A percentile compares a stretch with the other conserved stretches of the same genome.
phyloP scores from a whole-genome alignment of 495 filamentous ascomycete genomes.

The Penicillium diatomitis region DNA sequence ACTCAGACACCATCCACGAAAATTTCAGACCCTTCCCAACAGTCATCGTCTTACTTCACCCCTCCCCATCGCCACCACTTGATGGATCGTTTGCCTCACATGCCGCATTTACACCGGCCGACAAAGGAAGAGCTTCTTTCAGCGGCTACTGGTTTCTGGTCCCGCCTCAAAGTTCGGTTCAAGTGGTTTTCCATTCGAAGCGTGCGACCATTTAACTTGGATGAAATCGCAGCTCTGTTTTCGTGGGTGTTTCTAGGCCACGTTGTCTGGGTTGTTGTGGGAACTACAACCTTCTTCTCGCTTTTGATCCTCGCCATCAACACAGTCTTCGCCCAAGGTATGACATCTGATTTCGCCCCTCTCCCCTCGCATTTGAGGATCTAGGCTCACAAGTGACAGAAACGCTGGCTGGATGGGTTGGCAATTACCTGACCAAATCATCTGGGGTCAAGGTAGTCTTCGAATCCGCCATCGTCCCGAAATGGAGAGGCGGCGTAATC shows the following conservation, averaged over 20 bases:
- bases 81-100: constrained; percentile 54
- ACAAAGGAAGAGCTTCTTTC: constrained; percentile 89
- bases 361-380: too few relatives aligned
- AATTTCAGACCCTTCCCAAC: not conserved
- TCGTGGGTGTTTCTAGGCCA: constrained; percentile 94
- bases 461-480: constrained; percentile 93
- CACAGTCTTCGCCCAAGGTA: constrained; percentile 91
- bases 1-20: not conserved
- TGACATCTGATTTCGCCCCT: constrained; percentile 8
- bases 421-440: constrained; percentile 90
- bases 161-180: constrained; percentile 82
- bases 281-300: constrained; percentile 96
- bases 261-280: constrained; percentile 85
- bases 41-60: not conserved
- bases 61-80: constrained; percentile 40
- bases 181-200: constrained; percentile 97
- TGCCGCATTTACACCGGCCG: constrained; percentile 70
- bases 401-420: constrained; percentile 85
- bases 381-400: constrained; percentile 38
- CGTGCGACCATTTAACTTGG: constrained; percentile 87
- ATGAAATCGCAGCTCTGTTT: constrained; percentile 90
- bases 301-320: constrained; percentile 83
- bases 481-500: constrained; percentile 89
- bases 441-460: constrained; percentile 95
- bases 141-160: constrained; percentile 88